These are phyloP conservation scores for Venturia oleaginea DNA, from an alignment of 2,329 filamentous ascomycete species.

Conservation along the genomic window DNA sequence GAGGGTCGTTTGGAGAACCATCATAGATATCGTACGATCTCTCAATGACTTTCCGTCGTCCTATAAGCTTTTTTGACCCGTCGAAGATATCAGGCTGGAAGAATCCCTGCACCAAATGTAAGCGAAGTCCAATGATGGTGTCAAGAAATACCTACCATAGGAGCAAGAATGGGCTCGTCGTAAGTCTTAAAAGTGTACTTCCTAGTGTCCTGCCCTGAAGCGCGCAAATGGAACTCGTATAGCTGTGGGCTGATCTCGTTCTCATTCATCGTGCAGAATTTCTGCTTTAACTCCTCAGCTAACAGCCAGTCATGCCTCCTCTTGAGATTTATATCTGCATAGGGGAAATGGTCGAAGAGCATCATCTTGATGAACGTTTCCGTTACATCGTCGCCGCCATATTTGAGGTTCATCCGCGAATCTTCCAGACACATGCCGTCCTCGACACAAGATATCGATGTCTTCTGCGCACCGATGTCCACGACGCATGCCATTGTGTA, in stretches of 20 bases:
- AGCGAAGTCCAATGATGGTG: background rate
- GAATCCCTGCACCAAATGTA: conserved; percentile 48
- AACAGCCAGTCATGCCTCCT: conserved; percentile 86
- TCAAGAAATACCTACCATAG: conserved; percentile 48
- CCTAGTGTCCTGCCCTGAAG: conserved; percentile 76
- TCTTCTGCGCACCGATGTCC: conserved; percentile 95
- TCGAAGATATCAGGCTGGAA: conserved; percentile 86
- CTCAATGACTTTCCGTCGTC: conserved; percentile 71
- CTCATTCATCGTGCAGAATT: conserved; percentile 85
- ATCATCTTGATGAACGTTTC: conserved; percentile 97
- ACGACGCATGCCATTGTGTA: conserved; percentile 93
- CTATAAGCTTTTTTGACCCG: conserved; percentile 66
- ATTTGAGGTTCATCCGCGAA: conserved; percentile 90
- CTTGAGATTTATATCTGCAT: conserved; percentile 84
- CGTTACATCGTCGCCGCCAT: conserved; percentile 84
- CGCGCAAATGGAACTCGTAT: conserved; percentile 82
- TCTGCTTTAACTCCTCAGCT: conserved; percentile 91
- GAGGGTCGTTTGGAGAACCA: conserved; percentile 80
- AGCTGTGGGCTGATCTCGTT: conserved; percentile 81
- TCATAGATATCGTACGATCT: conserved; percentile 93
- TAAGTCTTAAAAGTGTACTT: conserved; percentile 97
- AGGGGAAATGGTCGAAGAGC: conserved; percentile 92
- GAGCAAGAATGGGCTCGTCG: conserved; percentile 88
- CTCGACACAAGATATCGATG: conserved; percentile 91
- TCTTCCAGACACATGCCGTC: conserved; percentile 93